These are phyloP conservation scores for Talaromyces sp. DNA, from an alignment of 2,329 filamentous ascomycete species.

Conservation along the genomic window DNA sequence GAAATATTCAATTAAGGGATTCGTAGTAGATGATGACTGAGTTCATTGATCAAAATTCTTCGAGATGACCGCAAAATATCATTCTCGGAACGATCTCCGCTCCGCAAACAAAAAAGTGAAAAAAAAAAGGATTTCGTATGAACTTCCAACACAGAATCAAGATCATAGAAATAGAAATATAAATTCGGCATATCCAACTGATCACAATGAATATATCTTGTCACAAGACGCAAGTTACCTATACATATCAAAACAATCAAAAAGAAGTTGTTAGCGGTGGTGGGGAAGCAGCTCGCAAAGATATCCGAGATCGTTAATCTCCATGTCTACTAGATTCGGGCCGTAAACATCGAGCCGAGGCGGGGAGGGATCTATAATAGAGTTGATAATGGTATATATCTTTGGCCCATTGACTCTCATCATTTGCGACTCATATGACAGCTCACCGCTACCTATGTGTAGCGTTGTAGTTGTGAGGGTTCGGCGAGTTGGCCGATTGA, in stretches of 20 bases:
- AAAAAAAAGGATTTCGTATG: background rate
- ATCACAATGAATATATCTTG: background rate
- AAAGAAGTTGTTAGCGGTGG: background rate
- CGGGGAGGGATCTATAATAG: background rate
- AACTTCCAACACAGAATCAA: background rate
- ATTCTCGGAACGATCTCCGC: slow-evolving; percentile 6
- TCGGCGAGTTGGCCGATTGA: background rate
- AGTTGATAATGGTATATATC: background rate
- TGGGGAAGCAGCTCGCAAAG: slow-evolving; percentile 13
- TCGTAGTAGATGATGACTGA: background rate
- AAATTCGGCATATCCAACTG: background rate
- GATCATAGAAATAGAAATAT: background rate
- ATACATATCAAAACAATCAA: background rate
- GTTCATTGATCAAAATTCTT: background rate
- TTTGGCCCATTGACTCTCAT: background rate
- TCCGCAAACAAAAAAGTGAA: background rate
- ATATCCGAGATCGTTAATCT: slow-evolving; percentile 11
- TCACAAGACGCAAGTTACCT: background rate
- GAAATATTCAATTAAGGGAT: too few species aligned
- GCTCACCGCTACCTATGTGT: background rate
- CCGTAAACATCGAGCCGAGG: background rate
- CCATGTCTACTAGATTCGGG: background rate
- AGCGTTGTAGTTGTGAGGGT: background rate
- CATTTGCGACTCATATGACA: background rate
- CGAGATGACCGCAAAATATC: background rate